Conservation (phyloP, 179 eudicot species). For the Corrigiola litoralis region DNA sequence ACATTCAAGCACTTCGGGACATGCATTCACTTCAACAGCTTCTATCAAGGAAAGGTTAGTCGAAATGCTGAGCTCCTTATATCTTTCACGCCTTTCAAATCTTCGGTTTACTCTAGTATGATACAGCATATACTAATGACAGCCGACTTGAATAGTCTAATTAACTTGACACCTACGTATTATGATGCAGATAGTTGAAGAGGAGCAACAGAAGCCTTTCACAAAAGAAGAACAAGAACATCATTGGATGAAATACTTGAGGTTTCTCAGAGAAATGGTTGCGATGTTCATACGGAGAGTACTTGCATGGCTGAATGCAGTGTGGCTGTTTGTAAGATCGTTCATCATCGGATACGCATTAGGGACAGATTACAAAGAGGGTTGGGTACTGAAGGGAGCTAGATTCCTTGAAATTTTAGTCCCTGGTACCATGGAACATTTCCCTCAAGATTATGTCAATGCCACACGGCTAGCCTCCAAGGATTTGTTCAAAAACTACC, state of each 20-base stretch:
- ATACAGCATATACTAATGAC: neutral
- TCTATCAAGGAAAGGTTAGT: conserved; percentile 43
- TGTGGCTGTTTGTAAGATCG: conserved; percentile 49
- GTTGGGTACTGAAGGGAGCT: conserved; percentile 21
- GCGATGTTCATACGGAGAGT: neutral
- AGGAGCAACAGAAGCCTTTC: neutral
- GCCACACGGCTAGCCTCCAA: conserved; percentile 28
- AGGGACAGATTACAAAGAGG: conserved; percentile 44
- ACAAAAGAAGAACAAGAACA: neutral
- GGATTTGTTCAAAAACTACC: conserved; percentile 2
- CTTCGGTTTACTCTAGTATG: neutral
- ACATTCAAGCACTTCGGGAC: conserved; percentile 59
- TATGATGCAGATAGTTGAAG: conserved; percentile 20
- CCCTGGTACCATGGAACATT: conserved; percentile 39
- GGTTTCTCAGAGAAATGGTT: neutral
- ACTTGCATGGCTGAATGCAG: conserved; percentile 14
- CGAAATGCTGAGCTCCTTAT: too few relatives aligned
- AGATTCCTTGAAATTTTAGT: conserved; percentile 32
- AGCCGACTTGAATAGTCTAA: neutral
- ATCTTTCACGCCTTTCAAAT: neutral
- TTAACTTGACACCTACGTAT: neutral
- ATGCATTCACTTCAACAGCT: conserved; percentile 41
- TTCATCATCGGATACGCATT: conserved; percentile 24
- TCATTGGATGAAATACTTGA: neutral
- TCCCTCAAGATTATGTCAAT: conserved; percentile 52